Evolutionary conservation across 352 stramenopile species (phyloP).

Genomic region (Lagenidium giganteum): DNA sequence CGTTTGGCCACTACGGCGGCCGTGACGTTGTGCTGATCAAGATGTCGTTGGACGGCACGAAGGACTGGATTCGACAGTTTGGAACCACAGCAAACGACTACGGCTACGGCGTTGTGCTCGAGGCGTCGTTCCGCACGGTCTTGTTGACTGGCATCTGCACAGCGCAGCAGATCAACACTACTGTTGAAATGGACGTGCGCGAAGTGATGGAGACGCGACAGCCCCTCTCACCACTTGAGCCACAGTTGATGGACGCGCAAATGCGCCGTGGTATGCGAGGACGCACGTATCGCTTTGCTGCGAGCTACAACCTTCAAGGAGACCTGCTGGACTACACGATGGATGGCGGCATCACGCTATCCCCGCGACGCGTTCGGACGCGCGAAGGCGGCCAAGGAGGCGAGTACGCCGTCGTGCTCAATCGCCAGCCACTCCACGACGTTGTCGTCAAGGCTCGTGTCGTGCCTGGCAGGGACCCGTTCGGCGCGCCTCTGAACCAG

Average conservation of each 20-base stretch:
- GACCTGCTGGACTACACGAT: conserved; percentile 69
- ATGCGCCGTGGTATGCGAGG: conserved; percentile 14
- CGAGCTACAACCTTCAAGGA: conserved; percentile 40
- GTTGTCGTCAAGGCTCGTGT: conserved; percentile 39
- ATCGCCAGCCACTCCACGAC: conserved; percentile 44
- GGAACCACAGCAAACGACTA: conserved; percentile 60
- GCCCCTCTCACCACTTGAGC: conserved; percentile 35
- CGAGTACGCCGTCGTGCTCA: conserved; percentile 65
- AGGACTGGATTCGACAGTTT: conserved; percentile 73
- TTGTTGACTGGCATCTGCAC: conserved; percentile 43
- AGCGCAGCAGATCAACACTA: conserved; percentile 31
- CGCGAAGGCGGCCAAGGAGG: conserved; percentile 39
- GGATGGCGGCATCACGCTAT: conserved; percentile 59
- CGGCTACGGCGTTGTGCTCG: conserved; percentile 40
- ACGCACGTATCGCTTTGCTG: conserved; percentile 45
- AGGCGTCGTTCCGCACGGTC: conserved; percentile 42
- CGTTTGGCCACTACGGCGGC: conserved; percentile 61
- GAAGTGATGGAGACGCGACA: conserved; percentile 33
- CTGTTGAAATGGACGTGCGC: conserved; percentile 39
- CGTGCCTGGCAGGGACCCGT: conserved; percentile 27
- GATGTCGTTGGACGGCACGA: conserved; percentile 35
- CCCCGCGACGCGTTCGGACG: conserved; percentile 37
- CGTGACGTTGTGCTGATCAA: conserved; percentile 69
- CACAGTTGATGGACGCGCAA: conserved; percentile 43
- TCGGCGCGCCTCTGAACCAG: conserved; percentile 27